Percentiles rank a stretch among this genome's conserved stretches.
phyloP scores from a whole-genome alignment of 2,329 filamentous ascomycete species.

The Dissoconium aciculare region DNA sequence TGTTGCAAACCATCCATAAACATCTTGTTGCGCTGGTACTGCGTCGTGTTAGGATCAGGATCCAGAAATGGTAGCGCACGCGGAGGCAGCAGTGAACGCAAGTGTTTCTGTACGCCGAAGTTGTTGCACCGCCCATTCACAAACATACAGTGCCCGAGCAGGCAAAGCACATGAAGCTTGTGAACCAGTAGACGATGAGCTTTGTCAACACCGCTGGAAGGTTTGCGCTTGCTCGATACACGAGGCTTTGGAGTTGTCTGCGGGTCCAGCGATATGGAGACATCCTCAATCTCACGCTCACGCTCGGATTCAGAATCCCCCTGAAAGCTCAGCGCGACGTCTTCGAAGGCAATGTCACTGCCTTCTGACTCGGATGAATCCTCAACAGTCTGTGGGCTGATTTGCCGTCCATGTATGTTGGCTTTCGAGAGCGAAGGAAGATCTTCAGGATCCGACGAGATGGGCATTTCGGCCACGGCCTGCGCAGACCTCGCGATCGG shows the following conservation, averaged over 20 bases:
- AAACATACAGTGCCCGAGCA: slow-evolving; percentile 61
- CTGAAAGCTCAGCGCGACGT: slow-evolving; percentile 35
- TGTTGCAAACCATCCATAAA: slow-evolving; percentile 67
- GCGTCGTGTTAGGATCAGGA: slow-evolving; percentile 50
- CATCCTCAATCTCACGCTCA: slow-evolving; percentile 23
- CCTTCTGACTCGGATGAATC: slow-evolving; percentile 26
- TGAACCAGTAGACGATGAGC: slow-evolving; percentile 59
- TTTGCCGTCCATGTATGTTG: too few species aligned
- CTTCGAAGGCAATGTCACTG: slow-evolving; percentile 49
- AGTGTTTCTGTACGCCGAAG: slow-evolving; percentile 22
- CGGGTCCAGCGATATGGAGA: slow-evolving; percentile 29
- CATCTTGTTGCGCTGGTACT: slow-evolving; percentile 61
- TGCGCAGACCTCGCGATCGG: too few species aligned
- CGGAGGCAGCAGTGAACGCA: slow-evolving; percentile 50
- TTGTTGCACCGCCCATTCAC: slow-evolving; percentile 78
- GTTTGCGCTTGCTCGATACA: slow-evolving; percentile 32
- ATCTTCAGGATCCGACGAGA: too few species aligned
- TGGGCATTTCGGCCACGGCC: too few species aligned
- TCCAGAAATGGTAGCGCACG: slow-evolving; percentile 54
- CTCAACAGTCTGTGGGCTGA: slow-evolving; percentile 17
- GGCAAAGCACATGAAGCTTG: slow-evolving; percentile 69
- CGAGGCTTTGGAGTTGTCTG: slow-evolving; percentile 21
- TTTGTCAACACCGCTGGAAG: slow-evolving; percentile 42
- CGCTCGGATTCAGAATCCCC: slow-evolving; percentile 12
- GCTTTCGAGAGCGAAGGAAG: too few species aligned